phyloP scores from a whole-genome alignment of 140 eudicot genomes.

The Bidens hawaiensis region DNA sequence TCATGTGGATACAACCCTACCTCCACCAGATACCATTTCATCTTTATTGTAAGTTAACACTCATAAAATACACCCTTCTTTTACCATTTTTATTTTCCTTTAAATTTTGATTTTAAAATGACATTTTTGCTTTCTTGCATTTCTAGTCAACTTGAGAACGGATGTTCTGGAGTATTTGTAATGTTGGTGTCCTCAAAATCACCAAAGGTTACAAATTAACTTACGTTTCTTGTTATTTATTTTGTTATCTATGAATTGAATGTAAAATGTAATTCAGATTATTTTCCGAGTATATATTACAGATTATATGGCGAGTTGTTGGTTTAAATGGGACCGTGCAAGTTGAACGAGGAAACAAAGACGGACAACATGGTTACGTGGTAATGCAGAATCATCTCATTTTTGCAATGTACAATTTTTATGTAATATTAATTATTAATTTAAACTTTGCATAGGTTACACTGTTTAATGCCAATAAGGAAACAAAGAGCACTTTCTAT shows the following conservation, averaged over 20 bases:
- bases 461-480: constrained; percentile 49
- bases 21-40: constrained; percentile 93
- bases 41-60: constrained; percentile 58
- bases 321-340: constrained; percentile 90
- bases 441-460: constrained; percentile 43
- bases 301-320: constrained; percentile 90
- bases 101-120: too few species aligned
- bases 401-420: neutral
- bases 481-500: constrained; percentile 60
- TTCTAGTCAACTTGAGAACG: constrained; percentile 78
- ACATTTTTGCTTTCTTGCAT: neutral
- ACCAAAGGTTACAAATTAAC: constrained; percentile 58
- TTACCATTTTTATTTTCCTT: neutral
- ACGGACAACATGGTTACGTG: constrained; percentile 74
- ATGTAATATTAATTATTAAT: neutral
- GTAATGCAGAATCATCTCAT: constrained; percentile 32
- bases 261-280: neutral
- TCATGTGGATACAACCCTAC: constrained; percentile 68
- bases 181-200: constrained; percentile 94
- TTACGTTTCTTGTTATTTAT: neutral
- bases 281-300: neutral
- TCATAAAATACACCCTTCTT: neutral
- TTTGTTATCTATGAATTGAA: neutral
- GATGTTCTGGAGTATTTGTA: constrained; percentile 73
- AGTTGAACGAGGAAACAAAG: constrained; percentile 77